These are phyloP conservation scores for Aurantiochytrium sp. DNA, from an alignment of 108 stramenopile species.

Conservation along the genomic window DNA sequence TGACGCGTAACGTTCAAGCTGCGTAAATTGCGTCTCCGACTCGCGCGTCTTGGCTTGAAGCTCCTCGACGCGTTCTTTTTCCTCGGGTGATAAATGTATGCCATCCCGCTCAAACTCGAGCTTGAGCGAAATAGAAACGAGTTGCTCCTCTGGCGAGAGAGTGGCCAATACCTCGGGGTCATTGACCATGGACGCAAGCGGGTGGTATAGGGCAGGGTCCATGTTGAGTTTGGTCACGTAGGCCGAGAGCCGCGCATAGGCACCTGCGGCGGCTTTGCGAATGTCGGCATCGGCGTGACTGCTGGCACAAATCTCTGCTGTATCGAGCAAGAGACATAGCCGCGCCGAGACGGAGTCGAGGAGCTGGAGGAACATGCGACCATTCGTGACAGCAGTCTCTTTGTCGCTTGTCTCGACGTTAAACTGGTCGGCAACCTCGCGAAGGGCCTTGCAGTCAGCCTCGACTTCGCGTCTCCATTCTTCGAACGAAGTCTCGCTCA, in stretches of 20 bases:
- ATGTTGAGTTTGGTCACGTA: conserved; percentile 79
- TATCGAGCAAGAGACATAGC: conserved; percentile 89
- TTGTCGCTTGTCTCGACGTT: not conserved
- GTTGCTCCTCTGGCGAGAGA: conserved; percentile 26
- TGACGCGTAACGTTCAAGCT: conserved; percentile 14
- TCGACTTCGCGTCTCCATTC: not conserved
- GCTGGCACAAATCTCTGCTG: conserved; percentile 80
- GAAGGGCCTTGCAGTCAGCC: not conserved
- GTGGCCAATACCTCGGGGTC: not conserved
- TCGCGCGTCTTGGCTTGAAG: conserved; percentile 58
- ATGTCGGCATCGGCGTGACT: conserved; percentile 64
- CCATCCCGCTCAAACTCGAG: conserved; percentile 85
- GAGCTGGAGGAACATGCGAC: not conserved
- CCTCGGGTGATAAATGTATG: conserved; percentile 65
- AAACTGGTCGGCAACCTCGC: not conserved
- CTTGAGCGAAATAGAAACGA: conserved; percentile 28
- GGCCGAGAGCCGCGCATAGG: conserved; percentile 64
- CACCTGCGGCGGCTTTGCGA: conserved; percentile 62
- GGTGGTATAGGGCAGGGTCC: conserved; percentile 60
- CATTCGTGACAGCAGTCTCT: not conserved
- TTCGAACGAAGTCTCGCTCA: not conserved
- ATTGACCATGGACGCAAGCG: conserved; percentile 21
- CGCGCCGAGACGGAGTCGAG: conserved; percentile 74
- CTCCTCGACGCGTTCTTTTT: conserved; percentile 62
- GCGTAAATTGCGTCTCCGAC: conserved; percentile 62